Conservation (phyloP, 176 grass and related monocot species). For the Thalia dealbata region DNA sequence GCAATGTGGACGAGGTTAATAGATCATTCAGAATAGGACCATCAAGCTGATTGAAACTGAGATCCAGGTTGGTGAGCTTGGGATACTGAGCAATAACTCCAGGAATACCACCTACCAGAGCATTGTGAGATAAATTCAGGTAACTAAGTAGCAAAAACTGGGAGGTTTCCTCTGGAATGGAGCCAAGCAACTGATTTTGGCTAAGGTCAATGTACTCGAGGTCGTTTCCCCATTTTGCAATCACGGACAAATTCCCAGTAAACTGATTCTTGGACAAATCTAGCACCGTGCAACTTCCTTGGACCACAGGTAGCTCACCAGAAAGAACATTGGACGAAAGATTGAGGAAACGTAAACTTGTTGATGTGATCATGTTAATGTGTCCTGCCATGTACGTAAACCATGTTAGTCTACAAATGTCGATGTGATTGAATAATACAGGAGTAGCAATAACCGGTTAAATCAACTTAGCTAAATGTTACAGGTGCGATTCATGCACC, state of each 20-base stretch:
- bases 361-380: conserved; percentile 99
- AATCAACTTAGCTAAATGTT: neutral
- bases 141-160: conserved; percentile 86
- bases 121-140: conserved; percentile 80
- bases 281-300: conserved; percentile 75
- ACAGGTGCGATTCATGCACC: too few species aligned
- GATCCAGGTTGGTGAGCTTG: conserved; percentile 74
- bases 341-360: conserved; percentile 74
- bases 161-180: conserved; percentile 59
- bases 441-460: too few species aligned
- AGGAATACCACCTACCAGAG: conserved; percentile 47
- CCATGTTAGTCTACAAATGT: conserved; percentile 10
- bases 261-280: conserved; percentile 95
- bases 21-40: conserved; percentile 50
- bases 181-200: conserved; percentile 61
- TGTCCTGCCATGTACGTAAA: conserved; percentile 48
- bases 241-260: conserved; percentile 62
- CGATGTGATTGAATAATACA: neutral
- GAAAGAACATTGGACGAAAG: conserved; percentile 84
- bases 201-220: conserved; percentile 90
- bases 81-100: conserved; percentile 66
- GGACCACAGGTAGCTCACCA: conserved; percentile 75
- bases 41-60: conserved; percentile 67
- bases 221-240: conserved; percentile 83
- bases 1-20: conserved; percentile 62